Evolutionary conservation across 371 early-diverging fungal species (phyloP), one percentile per base, ranked within the genome.

Genomic region (Apophysomyces variabilis): DNA sequence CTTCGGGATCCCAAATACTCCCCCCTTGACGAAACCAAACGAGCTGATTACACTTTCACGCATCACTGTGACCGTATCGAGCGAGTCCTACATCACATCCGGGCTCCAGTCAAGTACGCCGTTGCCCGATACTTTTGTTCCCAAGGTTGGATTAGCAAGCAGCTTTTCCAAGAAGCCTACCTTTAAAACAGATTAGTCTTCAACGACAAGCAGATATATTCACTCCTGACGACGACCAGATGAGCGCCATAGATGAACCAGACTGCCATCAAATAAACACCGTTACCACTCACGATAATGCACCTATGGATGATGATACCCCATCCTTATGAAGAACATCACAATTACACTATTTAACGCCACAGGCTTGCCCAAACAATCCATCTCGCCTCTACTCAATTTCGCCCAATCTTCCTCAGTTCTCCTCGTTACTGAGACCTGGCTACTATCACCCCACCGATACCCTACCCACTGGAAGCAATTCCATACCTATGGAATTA

Each of bases 361-460:
- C 6, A 60, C 68, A 0, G 63, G 64, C 9, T 45, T 61, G 2
- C 47, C 47, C 14, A 58, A 41, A 8, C 64, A 68, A 50, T 46
- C 68, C 8, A 54, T 64, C 3, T 35, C 37, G 12, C 38, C 46
- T 45, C 3, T 68, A 41, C 35, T 58, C 45, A 6, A n/a, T 9
- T 13, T 58, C 14, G 44, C 57, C 5, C 43, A 38, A 7, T 5
- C 4, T n/a, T 57, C 67, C n/a, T 14, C 16, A 5, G 21, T 66
- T 32, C 37, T 65, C 58, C 64, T 71, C 16, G 35, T 71, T 13
- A 61, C 64, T 26, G 71, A 71, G 58, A 71, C 65, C 1, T 71
- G 67, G 67, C 65, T 64, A 2, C 9, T 60, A 5, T 21, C 57
- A 9, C 43, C 66, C 57, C 47, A 45, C 7, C 18, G 7, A n/a